A percentile compares a stretch with the other conserved stretches of the same genome.
Evolutionary conservation across 345 rosid genomes (phyloP).

Genomic region (Populus alba): DNA sequence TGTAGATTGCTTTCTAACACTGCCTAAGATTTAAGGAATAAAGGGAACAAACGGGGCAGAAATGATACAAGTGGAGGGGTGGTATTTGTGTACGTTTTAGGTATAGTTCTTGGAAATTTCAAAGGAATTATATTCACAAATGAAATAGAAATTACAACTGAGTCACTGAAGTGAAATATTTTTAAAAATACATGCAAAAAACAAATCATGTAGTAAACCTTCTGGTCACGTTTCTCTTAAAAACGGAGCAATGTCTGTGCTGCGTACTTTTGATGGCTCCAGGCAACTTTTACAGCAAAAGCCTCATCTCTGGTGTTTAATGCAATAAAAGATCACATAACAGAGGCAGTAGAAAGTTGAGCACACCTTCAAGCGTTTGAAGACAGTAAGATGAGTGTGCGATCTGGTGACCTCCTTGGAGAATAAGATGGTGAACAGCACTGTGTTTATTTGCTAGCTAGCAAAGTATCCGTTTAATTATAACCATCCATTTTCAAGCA

Average conservation of each 20-base stretch:
- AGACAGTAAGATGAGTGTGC: slow-evolving; percentile 90
- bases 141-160: no score
- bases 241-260: slow-evolving; percentile 41
- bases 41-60: no score
- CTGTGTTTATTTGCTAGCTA: slow-evolving; percentile 47
- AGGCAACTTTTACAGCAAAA: slow-evolving; percentile 49
- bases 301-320: slow-evolving; percentile 75
- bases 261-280: slow-evolving; percentile 51
- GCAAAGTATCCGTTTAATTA: slow-evolving; percentile 54
- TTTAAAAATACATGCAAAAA: background rate
- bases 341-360: slow-evolving; percentile 47
- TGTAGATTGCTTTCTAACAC: no score
- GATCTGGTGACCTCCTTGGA: slow-evolving; percentile 86
- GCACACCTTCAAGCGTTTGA: slow-evolving; percentile 81
- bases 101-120: no score
- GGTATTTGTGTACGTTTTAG: no score
- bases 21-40: no score
- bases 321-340: slow-evolving; percentile 57
- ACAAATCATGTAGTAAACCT: background rate
- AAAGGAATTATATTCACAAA: no score
- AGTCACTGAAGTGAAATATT: background rate
- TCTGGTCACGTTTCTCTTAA: slow-evolving; percentile 35
- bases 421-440: slow-evolving; percentile 65
- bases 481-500: slow-evolving; percentile 85
- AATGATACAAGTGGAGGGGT: no score